Percentiles rank a stretch among this genome's conserved stretches.
These are phyloP conservation scores for Auricularia cornea DNA, from an alignment of 768 basidiomycete genomes.

Conservation along the genomic window DNA sequence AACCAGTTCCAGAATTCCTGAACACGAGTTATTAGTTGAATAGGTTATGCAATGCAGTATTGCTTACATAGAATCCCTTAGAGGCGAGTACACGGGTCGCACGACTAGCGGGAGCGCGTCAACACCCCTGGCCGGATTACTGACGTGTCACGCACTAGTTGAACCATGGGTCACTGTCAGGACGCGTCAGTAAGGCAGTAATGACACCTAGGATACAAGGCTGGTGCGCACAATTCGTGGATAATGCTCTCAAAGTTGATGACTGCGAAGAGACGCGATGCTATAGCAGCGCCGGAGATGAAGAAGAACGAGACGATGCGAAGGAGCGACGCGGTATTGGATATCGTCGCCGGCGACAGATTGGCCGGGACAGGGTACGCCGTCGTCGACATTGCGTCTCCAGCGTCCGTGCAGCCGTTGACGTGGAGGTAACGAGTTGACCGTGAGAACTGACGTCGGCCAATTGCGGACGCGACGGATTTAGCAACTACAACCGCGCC, in stretches of 20 bases:
- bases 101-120: conserved; percentile 46
- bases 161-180: conserved; percentile 89
- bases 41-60: not conserved
- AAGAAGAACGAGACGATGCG: conserved; percentile 83
- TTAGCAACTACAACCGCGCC: too few relatives aligned
- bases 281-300: conserved; percentile 91
- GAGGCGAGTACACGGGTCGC: conserved; percentile 86
- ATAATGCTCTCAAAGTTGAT: conserved; percentile 98
- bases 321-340: conserved; percentile 84
- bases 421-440: not conserved
- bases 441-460: not conserved
- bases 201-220: conserved; percentile 13
- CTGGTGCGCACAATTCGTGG: conserved; percentile 83
- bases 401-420: not conserved
- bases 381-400: conserved; percentile 1
- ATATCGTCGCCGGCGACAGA: conserved; percentile 52
- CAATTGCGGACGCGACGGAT: not conserved
- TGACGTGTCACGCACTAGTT: conserved; percentile 68
- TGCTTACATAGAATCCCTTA: conserved; percentile 88
- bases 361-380: conserved; percentile 11
- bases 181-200: conserved; percentile 4
- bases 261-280: conserved; percentile 94
- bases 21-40: conserved; percentile 5
- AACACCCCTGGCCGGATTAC: conserved; percentile 9
- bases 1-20: conserved; percentile 99